Conservation (phyloP, 306 rosid species). For the Ochetophila trinervis region DNA sequence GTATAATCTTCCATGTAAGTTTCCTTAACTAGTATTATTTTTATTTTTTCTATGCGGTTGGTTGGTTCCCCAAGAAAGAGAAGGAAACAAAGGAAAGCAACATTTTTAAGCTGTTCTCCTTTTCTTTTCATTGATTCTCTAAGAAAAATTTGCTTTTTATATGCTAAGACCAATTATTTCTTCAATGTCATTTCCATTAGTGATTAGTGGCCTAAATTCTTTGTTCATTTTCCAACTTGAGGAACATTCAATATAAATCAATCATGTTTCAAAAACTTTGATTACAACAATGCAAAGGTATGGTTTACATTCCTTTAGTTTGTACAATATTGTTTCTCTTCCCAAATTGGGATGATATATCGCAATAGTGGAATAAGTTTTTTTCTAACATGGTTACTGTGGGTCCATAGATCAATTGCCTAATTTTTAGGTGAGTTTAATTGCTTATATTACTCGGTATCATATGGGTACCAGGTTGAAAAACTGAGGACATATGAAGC, state of each 20-base stretch:
- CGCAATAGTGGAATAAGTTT: background rate
- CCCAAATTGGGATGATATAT: conserved; percentile 8
- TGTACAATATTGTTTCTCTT: background rate
- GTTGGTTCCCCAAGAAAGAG: no score
- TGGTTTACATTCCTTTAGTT: conserved; percentile 19
- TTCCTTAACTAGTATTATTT: no score
- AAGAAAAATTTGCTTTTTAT: no score
- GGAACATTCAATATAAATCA: conserved; percentile 67
- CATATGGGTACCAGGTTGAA: conserved; percentile 67
- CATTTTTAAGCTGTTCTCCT: no score
- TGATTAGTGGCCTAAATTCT: conserved; percentile 92
- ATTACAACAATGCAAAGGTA: conserved; percentile 78
- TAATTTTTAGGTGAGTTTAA: conserved; percentile 70
- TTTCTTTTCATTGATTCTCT: no score
- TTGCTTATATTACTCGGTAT: conserved; percentile 97
- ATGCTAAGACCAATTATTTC: no score
- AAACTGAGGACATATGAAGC: conserved; percentile 96
- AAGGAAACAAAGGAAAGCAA: no score
- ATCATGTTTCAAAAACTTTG: conserved; percentile 82
- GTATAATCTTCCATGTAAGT: no score
- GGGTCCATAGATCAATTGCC: conserved; percentile 16
- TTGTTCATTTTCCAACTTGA: conserved; percentile 51
- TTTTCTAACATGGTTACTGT: conserved; percentile 3
- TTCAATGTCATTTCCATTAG: no score
- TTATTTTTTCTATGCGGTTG: no score